Percentiles rank a stretch among this genome's conserved stretches.
Conservation (phyloP, 2,329 filamentous ascomycete species). For the Epichloe sp. region DNA sequence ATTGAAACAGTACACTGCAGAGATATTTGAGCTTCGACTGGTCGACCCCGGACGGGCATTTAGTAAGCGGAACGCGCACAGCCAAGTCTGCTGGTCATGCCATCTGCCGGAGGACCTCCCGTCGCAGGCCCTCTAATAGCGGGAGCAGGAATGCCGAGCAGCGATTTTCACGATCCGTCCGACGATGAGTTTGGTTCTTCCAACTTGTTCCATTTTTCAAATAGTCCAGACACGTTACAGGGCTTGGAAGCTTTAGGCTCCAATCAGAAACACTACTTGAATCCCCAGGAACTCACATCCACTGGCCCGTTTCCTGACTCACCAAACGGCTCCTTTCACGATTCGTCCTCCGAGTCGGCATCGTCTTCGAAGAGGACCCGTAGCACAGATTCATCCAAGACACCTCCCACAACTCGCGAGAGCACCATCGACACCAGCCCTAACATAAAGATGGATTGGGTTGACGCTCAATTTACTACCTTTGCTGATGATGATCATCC, state of each 20-base stretch:
- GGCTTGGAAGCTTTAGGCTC: slow-evolving; percentile 18
- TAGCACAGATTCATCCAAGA: slow-evolving; percentile 33
- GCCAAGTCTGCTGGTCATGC: slow-evolving; percentile 20
- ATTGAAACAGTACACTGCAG: not conserved
- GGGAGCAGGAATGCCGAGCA: slow-evolving; percentile 23
- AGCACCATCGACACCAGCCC: slow-evolving; percentile 29
- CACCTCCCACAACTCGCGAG: slow-evolving; percentile 27
- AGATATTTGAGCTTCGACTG: not conserved
- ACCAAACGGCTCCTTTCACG: slow-evolving; percentile 29
- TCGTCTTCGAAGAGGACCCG: slow-evolving; percentile 33
- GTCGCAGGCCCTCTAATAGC: slow-evolving; percentile 26
- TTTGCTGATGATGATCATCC: slow-evolving; percentile 26
- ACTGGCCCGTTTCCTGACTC: slow-evolving; percentile 28
- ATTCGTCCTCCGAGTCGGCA: slow-evolving; percentile 40
- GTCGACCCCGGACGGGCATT: slow-evolving; percentile 1
- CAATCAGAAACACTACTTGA: slow-evolving; percentile 19
- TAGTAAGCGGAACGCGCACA: slow-evolving; percentile 10
- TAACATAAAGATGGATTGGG: slow-evolving; percentile 31
- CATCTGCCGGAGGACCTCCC: slow-evolving; percentile 18
- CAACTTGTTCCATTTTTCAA: slow-evolving; percentile 23
- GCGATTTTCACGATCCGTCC: slow-evolving; percentile 25
- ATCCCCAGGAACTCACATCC: slow-evolving; percentile 21
- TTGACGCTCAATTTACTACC: slow-evolving; percentile 17
- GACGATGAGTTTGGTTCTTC: slow-evolving; percentile 23
- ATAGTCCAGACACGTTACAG: slow-evolving; percentile 25